Conservation (phyloP, 148 eudicot genomes). For the Camellia japonica region DNA sequence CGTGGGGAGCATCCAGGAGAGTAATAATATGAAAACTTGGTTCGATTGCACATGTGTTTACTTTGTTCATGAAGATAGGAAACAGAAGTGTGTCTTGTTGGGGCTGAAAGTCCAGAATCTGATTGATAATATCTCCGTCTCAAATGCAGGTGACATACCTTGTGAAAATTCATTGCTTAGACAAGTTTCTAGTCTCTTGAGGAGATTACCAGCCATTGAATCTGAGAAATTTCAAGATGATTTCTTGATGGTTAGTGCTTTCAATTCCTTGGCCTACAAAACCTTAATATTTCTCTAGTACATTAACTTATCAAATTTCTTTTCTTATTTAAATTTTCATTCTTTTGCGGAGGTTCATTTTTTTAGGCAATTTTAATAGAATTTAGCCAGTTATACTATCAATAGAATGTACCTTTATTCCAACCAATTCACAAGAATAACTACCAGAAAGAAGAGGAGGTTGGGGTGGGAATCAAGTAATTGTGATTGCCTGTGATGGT, state of each 20-base stretch:
- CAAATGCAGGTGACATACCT: constrained; percentile 47
- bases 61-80: neutral
- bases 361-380: too few relatives aligned
- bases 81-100: neutral
- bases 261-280: neutral
- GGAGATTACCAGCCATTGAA: constrained; percentile 95
- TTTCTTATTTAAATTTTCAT: too few relatives aligned
- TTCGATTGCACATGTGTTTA: neutral
- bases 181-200: constrained; percentile 89
- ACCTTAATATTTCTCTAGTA: neutral
- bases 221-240: constrained; percentile 88
- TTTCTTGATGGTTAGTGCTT: constrained; percentile 71
- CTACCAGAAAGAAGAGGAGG: too few relatives aligned
- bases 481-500: neutral
- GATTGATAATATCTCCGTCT: neutral
- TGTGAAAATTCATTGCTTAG: constrained; percentile 65
- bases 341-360: too few relatives aligned
- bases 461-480: neutral
- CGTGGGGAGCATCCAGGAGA: neutral
- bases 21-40: neutral
- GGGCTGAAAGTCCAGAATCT: neutral
- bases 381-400: too few relatives aligned
- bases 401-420: too few relatives aligned
- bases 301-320: neutral
- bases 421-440: too few relatives aligned